Conservation (phyloP, 495 filamentous ascomycete species). For the Usnea hakonensis region DNA sequence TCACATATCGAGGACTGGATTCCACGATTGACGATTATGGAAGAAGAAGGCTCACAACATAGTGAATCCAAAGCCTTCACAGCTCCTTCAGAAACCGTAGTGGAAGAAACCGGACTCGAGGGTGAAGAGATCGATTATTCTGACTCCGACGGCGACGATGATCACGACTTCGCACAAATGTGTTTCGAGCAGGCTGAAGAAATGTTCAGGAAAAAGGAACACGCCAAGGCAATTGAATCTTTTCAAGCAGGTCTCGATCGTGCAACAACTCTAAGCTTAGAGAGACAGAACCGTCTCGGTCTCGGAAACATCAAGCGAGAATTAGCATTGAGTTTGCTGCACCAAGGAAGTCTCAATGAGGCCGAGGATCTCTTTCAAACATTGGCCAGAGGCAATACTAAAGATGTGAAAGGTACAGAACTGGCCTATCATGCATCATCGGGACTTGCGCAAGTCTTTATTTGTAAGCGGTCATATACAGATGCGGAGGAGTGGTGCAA, state of each 20-base stretch:
- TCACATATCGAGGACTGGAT: not conserved
- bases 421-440: not conserved
- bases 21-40: not conserved
- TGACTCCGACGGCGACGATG: constrained; percentile 1
- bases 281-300: not conserved
- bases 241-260: constrained; percentile 2
- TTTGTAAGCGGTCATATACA: not conserved
- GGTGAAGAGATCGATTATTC: not conserved
- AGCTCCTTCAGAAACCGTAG: not conserved
- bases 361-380: not conserved
- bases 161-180: not conserved
- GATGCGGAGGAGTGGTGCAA: constrained; percentile 6
- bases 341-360: not conserved
- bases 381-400: not conserved
- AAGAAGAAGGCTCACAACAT: not conserved
- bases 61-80: not conserved
- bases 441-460: not conserved
- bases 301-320: not conserved
- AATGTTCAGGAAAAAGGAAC: not conserved
- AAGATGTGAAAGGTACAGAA: not conserved
- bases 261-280: not conserved
- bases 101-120: not conserved
- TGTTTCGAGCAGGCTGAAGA: not conserved
- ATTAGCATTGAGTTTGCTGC: not conserved
- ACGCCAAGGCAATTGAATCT: not conserved